These are phyloP conservation scores for Cercophora scortea DNA, from an alignment of 495 filamentous ascomycete species.

Conservation along the genomic window DNA sequence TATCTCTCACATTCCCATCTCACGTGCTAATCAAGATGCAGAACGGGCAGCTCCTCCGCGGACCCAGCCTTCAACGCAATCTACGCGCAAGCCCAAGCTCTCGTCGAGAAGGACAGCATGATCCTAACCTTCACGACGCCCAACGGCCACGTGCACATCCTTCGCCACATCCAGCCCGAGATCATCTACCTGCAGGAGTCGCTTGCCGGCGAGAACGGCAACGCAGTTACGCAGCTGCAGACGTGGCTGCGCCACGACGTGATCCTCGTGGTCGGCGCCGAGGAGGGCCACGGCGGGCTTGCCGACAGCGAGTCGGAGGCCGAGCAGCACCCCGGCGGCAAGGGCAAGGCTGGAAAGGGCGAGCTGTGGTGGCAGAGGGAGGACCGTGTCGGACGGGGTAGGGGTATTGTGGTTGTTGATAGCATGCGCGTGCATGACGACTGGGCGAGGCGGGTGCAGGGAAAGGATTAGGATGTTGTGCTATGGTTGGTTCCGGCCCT, in stretches of 20 bases:
- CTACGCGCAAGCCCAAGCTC: constrained; percentile 62
- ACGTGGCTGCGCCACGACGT: constrained; percentile 80
- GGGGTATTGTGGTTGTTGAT: constrained; percentile 82
- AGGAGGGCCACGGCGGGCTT: constrained; percentile 74
- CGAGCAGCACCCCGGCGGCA: constrained; percentile 35
- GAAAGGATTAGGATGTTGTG: constrained; percentile 57
- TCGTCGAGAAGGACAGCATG: constrained; percentile 77
- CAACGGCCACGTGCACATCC: constrained; percentile 70
- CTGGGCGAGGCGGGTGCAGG: constrained; percentile 68
- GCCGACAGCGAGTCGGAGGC: constrained; percentile 85
- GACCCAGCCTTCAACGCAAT: constrained; percentile 63
- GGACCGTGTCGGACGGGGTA: constrained; percentile 73
- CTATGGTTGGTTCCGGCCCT: not conserved
- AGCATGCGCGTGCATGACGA: constrained; percentile 70
- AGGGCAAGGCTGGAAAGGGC: constrained; percentile 38
- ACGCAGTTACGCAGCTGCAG: constrained; percentile 60
- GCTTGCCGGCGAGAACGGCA: constrained; percentile 62
- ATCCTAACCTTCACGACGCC: constrained; percentile 80
- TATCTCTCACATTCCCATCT: not conserved
- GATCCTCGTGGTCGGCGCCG: constrained; percentile 72
- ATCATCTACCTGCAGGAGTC: constrained; percentile 80
- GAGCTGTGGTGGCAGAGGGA: constrained; percentile 75
- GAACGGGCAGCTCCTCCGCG: constrained; percentile 24
- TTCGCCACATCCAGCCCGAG: constrained; percentile 74
- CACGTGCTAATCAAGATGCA: constrained; percentile 3